A percentile compares a stretch with the other conserved stretches of the same genome.
Conservation (phyloP, 106 monocot genomes). For the Apostasia shenzhenica region DNA sequence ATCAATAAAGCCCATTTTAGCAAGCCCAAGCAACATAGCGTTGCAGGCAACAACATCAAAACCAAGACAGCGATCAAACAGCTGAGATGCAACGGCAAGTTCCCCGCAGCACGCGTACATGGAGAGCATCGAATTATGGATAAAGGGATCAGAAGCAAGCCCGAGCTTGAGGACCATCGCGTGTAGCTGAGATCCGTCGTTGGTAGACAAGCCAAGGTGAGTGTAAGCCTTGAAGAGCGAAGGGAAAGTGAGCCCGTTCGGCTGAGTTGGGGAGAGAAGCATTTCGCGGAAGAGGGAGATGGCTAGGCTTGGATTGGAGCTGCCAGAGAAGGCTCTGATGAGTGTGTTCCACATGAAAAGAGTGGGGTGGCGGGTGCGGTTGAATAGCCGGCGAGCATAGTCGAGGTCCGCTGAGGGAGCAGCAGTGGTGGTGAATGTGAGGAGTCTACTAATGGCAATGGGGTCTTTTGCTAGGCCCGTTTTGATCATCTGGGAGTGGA, state of each 20-base stretch:
- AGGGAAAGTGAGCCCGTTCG: constrained; percentile 38
- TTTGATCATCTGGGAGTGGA: constrained; percentile 55
- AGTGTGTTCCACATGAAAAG: constrained; percentile 47
- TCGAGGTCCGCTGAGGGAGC: constrained; percentile 20
- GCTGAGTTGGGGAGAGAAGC: constrained; percentile 19
- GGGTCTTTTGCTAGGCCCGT: constrained; percentile 36
- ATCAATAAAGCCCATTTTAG: constrained; percentile 18
- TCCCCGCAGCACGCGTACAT: constrained; percentile 43
- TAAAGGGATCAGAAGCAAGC: constrained; percentile 16
- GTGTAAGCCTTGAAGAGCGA: constrained; percentile 34
- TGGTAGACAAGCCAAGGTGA: constrained; percentile 1
- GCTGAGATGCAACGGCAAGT: constrained; percentile 8
- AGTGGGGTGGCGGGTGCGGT: constrained; percentile 22
- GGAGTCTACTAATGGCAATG: constrained; percentile 30
- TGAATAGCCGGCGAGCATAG: constrained; percentile 40
- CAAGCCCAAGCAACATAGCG: constrained; percentile 38
- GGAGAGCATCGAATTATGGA: constrained; percentile 38
- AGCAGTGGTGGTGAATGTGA: constrained; percentile 41
- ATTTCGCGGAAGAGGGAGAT: constrained; percentile 35
- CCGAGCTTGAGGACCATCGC: constrained; percentile 42
- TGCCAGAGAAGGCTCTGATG: constrained; percentile 37
- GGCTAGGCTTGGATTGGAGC: constrained; percentile 27
- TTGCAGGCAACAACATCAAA: constrained; percentile 48
- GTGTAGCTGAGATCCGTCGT: constrained; percentile 35
- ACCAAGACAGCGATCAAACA: constrained; percentile 14